Evolutionary conservation across 257 asterid genomes (phyloP).

Genomic region (Echium plantagineum): DNA sequence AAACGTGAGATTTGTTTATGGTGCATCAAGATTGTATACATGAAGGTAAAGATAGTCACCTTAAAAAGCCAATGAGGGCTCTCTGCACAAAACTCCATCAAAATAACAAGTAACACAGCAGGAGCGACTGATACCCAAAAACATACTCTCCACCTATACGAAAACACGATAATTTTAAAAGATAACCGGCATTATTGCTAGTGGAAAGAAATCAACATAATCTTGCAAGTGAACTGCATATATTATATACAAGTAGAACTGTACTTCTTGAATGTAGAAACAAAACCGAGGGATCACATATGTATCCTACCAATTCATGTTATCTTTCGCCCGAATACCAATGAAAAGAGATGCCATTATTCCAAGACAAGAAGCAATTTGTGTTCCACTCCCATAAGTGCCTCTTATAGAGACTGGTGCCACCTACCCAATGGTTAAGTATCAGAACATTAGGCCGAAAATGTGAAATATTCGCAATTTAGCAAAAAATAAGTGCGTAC

Average conservation of each 20-base stretch:
- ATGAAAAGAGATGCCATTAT: conserved; percentile 57
- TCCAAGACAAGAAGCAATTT: conserved; percentile 88
- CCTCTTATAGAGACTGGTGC: conserved; percentile 92
- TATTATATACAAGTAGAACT: background rate
- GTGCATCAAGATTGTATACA: background rate
- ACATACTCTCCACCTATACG: conserved; percentile 90
- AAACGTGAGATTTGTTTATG: no score
- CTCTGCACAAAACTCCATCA: conserved; percentile 73
- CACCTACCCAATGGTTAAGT: conserved; percentile 41
- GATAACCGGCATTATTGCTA: no score
- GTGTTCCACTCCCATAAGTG: conserved; percentile 82
- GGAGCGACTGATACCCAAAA: conserved; percentile 85
- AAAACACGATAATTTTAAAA: conserved; percentile 3
- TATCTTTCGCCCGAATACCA: conserved; percentile 76
- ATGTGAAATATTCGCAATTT: background rate
- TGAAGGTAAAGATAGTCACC: conserved; percentile 24
- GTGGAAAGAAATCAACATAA: background rate
- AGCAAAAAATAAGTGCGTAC: conserved; percentile 24
- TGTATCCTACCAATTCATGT: conserved; percentile 56
- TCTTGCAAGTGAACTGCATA: background rate
- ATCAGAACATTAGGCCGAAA: conserved; percentile 1
- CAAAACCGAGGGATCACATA: conserved; percentile 1
- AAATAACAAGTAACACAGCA: conserved; percentile 64
- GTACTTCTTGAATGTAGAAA: background rate
- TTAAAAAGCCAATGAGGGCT: conserved; percentile 96